Evolutionary conservation across 2,329 filamentous ascomycete genomes (phyloP), one percentile per base, ranked within the genome.

Genomic region (Dothistroma septosporum): DNA sequence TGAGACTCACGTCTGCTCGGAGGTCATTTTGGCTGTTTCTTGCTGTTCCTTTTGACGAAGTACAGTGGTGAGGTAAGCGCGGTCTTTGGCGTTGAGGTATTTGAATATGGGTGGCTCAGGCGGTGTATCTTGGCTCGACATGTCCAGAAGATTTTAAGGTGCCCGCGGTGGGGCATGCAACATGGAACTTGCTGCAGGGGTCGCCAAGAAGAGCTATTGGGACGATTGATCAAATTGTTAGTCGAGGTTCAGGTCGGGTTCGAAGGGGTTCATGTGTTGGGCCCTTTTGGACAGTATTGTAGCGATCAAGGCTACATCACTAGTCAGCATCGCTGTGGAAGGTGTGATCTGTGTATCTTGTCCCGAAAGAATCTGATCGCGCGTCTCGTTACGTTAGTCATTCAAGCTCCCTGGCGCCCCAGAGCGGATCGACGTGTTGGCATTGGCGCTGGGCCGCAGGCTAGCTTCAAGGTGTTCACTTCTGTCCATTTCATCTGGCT

Each of bases 1-100:
- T n/a, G 7, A 53, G 47, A 82, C 89, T 80, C 82, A 96, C 91
- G 92, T 96, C 84, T 93, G 90, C 83, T 95, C 91, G 80, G 63
- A 82, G 82, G 90, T 85, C 78, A 80, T 80, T 60, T 67, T 76
- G 68, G 64, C 67, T 55, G 61, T 19, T 67, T 67, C 58, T 61
- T 69, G 63, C 63, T 72, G 56, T 66, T 67, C 61, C 62, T 65
- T 65, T 65, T 67, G 58, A 28, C 55, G 56, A 61, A 72, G 69
- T 59, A 66, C 58, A 71, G 75, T 70, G 68, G 75, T 75, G 63
- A 82, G 72, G 62, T 73, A 70, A 52, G 65, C 74, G 74, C 76
- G 75, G 72, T 82, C 78, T 75, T 80, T 83, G 49, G 76, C 73
- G 65, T 75, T 76, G 68, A 82, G 73, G 67, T 76, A 74, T 65